Evolutionary conservation across 345 rosid genomes (phyloP).

Genomic region (Gossypium anomalum): DNA sequence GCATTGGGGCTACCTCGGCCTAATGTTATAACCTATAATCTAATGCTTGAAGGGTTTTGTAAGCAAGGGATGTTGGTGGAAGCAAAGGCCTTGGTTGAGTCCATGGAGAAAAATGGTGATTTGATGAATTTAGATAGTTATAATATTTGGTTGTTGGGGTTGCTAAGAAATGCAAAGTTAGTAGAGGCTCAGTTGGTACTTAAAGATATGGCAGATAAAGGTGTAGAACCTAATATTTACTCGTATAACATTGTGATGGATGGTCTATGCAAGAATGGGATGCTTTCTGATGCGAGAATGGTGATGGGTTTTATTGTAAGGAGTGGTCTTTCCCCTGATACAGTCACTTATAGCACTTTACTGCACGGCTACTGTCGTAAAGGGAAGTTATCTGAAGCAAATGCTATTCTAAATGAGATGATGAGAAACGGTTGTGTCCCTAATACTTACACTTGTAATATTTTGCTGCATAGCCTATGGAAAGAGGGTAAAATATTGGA

Average conservation of each 20-base stretch:
- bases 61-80: conserved; percentile 79
- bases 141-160: conserved; percentile 77
- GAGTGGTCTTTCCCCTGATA: conserved; percentile 61
- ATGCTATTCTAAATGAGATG: conserved; percentile 70
- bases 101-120: conserved; percentile 45
- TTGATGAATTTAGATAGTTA: conserved; percentile 59
- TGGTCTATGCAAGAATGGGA: conserved; percentile 78
- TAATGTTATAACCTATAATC: conserved; percentile 61
- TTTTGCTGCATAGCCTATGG: conserved; percentile 83
- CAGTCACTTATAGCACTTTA: conserved; percentile 68
- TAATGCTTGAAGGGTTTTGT: conserved; percentile 80
- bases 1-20: conserved; percentile 82
- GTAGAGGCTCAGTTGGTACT: conserved; percentile 67
- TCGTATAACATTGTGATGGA: conserved; percentile 75
- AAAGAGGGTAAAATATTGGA: conserved; percentile 62
- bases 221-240: conserved; percentile 58
- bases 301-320: conserved; percentile 54
- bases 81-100: conserved; percentile 60
- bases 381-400: conserved; percentile 58
- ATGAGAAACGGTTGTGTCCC: conserved; percentile 58
- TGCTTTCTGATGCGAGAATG: conserved; percentile 72
- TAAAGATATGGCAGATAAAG: conserved; percentile 54
- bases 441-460: conserved; percentile 68
- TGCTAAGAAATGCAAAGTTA: conserved; percentile 61
- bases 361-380: conserved; percentile 69